A percentile compares a stretch with the other conserved stretches of the same genome.
phyloP scores from a whole-genome alignment of 2,329 filamentous ascomycete genomes.

The Dactylella cylindrospora region DNA sequence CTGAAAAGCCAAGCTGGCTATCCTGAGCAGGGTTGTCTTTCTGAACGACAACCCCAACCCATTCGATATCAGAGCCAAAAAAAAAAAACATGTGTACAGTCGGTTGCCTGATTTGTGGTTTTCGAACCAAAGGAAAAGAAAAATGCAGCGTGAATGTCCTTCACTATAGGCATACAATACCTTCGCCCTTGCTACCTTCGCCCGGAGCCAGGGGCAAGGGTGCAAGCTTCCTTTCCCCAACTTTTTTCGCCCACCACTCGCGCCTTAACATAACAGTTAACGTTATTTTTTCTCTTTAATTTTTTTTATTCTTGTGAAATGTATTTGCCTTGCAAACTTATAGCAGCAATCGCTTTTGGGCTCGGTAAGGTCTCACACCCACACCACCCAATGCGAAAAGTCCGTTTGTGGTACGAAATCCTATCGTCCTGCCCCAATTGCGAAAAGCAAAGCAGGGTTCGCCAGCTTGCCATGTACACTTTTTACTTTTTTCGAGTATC shows the following conservation, averaged over 20 bases:
- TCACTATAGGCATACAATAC: constrained; percentile 13
- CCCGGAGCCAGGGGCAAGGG: constrained; percentile 8
- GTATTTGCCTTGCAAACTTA: too few relatives aligned
- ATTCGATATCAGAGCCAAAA: too few relatives aligned
- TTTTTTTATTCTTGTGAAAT: too few relatives aligned
- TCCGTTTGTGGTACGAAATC: constrained; percentile 14
- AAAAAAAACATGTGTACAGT: constrained; percentile 15
- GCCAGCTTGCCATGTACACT: background rate
- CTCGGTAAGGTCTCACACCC: constrained; percentile 31
- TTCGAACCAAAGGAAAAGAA: constrained; percentile 15
- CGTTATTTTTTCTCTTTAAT: constrained; percentile 19
- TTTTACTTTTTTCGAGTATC: constrained; percentile 20
- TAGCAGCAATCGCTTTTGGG: too few relatives aligned
- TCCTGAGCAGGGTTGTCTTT: constrained; percentile 18
- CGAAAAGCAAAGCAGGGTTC: constrained; percentile 18
- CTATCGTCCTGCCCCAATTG: constrained; percentile 44
- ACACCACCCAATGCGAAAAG: constrained; percentile 8
- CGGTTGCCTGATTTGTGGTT: constrained; percentile 42
- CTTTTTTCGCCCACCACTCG: constrained; percentile 13
- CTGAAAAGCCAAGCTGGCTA: constrained; percentile 42
- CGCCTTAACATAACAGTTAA: constrained; percentile 14
- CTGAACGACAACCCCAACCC: constrained; percentile 19
- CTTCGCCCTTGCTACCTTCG: background rate
- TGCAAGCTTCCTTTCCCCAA: constrained; percentile 19
- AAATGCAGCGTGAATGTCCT: constrained; percentile 16